Conservation (phyloP, 805 yeast species). For the Ogataea pignaliae region DNA sequence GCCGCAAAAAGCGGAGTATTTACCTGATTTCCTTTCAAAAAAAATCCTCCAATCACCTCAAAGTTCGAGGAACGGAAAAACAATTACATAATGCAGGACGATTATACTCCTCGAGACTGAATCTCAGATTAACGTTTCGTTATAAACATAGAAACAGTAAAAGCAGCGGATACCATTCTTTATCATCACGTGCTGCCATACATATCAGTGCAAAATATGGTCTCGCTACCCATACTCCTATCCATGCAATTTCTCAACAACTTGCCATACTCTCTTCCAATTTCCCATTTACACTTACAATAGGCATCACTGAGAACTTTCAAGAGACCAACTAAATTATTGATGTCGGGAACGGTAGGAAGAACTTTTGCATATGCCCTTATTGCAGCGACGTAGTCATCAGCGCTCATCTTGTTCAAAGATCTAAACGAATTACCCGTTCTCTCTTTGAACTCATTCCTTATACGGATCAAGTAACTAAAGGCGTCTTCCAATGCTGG, state of each 20-base stretch:
- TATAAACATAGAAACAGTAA: too few relatives aligned
- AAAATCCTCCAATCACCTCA: too few relatives aligned
- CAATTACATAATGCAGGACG: too few relatives aligned
- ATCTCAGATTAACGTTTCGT: too few relatives aligned
- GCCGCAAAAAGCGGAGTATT: too few relatives aligned
- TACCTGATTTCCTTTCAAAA: too few relatives aligned
- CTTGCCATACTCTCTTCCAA: constrained; percentile 49
- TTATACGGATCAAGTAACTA: constrained; percentile 42
- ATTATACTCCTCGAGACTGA: too few relatives aligned
- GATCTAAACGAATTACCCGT: constrained; percentile 12
- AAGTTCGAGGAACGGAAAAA: too few relatives aligned
- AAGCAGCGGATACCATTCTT: too few relatives aligned
- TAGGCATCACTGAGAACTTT: constrained; percentile 34
- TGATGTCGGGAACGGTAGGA: constrained; percentile 33
- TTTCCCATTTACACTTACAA: constrained; percentile 44
- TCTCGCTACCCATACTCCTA: constrained; percentile 46
- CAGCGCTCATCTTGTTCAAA: constrained; percentile 1
- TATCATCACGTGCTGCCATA: constrained; percentile 20
- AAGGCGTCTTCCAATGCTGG: constrained; percentile 45
- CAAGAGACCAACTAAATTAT: constrained; percentile 51
- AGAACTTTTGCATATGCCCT: constrained; percentile 33
- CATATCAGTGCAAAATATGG: constrained; percentile 46
- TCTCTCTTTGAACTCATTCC: constrained; percentile 30
- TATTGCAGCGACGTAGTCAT: constrained; percentile 21
- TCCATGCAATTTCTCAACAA: constrained; percentile 47